These are phyloP conservation scores for Picea glauca DNA, from an alignment of 75 land plant genomes.

Conservation along the genomic window DNA sequence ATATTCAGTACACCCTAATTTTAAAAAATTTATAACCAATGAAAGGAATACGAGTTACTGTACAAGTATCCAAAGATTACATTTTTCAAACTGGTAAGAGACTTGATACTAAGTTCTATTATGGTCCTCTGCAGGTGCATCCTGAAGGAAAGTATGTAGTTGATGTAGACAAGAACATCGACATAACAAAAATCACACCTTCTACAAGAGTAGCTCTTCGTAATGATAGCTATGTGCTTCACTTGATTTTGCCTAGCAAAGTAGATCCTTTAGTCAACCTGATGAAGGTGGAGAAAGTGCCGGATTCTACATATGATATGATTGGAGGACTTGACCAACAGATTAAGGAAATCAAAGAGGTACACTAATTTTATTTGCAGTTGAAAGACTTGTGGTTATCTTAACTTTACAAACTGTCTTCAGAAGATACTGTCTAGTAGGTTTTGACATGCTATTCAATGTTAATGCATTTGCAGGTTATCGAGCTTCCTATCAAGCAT, in stretches of 20 bases:
- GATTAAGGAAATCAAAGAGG: conserved; percentile 94
- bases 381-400: not conserved
- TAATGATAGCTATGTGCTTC: conserved; percentile 92
- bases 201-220: conserved; percentile 87
- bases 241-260: conserved; percentile 85
- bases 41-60: not conserved
- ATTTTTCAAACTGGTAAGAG: not conserved
- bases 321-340: conserved; percentile 97
- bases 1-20: too few relatives aligned
- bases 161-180: conserved; percentile 85
- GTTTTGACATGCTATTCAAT: not conserved
- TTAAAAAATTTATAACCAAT: not conserved
- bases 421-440: not conserved
- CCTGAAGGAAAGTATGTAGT: conserved; percentile 97
- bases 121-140: conserved; percentile 54
- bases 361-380: conserved; percentile 7
- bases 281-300: conserved; percentile 96
- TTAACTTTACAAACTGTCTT: not conserved
- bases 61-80: too few relatives aligned
- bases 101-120: not conserved
- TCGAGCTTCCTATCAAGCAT: conserved; percentile 97
- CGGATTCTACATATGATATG: conserved; percentile 96
- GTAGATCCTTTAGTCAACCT: conserved; percentile 91
- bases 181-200: conserved; percentile 85
- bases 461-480: conserved; percentile 53